Evolutionary conservation across 306 rosid species (phyloP).

Genomic region (Sindora glabra): DNA sequence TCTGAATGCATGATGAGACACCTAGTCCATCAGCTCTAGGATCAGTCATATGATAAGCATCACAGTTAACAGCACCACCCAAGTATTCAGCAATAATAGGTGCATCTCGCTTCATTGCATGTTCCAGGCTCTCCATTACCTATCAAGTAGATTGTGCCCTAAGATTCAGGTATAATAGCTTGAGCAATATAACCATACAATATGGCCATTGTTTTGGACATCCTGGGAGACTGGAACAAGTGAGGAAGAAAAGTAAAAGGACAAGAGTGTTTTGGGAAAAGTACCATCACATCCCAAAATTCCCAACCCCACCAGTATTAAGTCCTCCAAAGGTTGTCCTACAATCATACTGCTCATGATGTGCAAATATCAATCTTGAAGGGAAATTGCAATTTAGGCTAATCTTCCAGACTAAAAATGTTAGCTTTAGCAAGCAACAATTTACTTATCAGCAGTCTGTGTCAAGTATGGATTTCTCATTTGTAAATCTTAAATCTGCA

Average conservation of each 20-base stretch:
- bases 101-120: constrained; percentile 93
- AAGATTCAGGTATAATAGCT: background rate
- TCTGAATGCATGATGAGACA: constrained; percentile 87
- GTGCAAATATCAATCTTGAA: too few relatives aligned
- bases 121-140: constrained; percentile 98
- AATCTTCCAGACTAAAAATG: too few relatives aligned
- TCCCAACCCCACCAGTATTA: background rate
- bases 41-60: constrained; percentile 97
- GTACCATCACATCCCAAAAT: background rate
- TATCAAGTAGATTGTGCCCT: constrained; percentile 12
- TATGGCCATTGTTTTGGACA: background rate
- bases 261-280: background rate
- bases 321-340: background rate
- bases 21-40: constrained; percentile 99
- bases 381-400: too few relatives aligned
- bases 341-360: background rate
- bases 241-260: background rate
- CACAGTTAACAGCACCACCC: constrained; percentile 98
- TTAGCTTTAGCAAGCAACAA: background rate
- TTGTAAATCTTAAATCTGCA: too few relatives aligned
- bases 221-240: background rate
- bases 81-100: constrained; percentile 90
- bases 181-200: background rate
- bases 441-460: background rate
- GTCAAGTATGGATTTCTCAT: too few relatives aligned